A percentile compares a stretch with the other conserved stretches of the same genome.
These are phyloP conservation scores for Populus tomentosa DNA, from an alignment of 441 rosid species.

Conservation along the genomic window DNA sequence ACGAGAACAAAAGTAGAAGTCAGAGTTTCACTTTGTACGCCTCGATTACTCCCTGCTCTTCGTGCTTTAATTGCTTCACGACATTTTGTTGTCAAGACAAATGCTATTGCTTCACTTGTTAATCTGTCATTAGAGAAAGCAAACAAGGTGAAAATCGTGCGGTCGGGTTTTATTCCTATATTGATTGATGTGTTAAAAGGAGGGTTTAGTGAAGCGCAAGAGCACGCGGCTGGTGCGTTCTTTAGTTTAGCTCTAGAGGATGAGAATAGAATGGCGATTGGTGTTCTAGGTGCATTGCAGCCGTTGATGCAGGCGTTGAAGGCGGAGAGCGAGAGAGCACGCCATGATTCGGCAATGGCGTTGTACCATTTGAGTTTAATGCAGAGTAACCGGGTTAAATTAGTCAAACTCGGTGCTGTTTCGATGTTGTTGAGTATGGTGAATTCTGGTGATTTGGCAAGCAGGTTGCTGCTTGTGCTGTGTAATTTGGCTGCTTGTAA, in stretches of 20 bases:
- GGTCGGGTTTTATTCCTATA: constrained; percentile 77
- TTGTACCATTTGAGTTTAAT: constrained; percentile 70
- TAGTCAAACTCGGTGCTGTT: constrained; percentile 69
- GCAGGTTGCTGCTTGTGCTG: constrained; percentile 47
- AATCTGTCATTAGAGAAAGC: constrained; percentile 65
- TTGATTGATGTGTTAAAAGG: constrained; percentile 60
- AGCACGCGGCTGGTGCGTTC: constrained; percentile 78
- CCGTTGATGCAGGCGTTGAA: constrained; percentile 63
- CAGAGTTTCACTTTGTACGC: constrained; percentile 43
- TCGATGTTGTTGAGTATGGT: constrained; percentile 45
- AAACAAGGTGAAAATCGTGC: constrained; percentile 71
- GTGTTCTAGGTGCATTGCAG: constrained; percentile 72
- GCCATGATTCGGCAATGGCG: constrained; percentile 75
- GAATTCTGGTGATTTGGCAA: constrained; percentile 40
- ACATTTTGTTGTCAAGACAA: constrained; percentile 55
- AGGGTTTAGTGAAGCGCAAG: constrained; percentile 65
- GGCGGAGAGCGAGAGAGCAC: constrained; percentile 53
- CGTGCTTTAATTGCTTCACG: constrained; percentile 43
- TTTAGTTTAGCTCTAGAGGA: constrained; percentile 76
- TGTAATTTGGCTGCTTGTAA: constrained; percentile 54
- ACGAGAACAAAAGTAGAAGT: constrained; percentile 51
- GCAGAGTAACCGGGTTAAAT: constrained; percentile 58
- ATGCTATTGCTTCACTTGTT: constrained; percentile 64
- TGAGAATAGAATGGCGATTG: constrained; percentile 76
- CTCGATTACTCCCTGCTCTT: constrained; percentile 46